These are phyloP conservation scores for Rugonectria rugulosa DNA, from an alignment of 2,329 filamentous ascomycete genomes.

Conservation along the genomic window DNA sequence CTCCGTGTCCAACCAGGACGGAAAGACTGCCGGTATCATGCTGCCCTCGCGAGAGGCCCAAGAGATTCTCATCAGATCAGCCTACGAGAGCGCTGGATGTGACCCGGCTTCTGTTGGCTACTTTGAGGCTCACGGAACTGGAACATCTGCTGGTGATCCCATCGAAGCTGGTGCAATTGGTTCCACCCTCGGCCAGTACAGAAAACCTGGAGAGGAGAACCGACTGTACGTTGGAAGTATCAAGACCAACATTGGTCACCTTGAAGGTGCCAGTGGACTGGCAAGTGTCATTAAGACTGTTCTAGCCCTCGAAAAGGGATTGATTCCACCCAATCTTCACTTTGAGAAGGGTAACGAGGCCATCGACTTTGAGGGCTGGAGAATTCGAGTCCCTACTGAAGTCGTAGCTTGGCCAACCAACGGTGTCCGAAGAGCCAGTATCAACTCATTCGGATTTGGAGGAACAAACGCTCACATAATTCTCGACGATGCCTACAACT, in stretches of 20 bases:
- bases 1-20: conserved; percentile 49
- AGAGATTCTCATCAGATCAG: conserved; percentile 39
- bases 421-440: conserved; percentile 19
- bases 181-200: conserved; percentile 1
- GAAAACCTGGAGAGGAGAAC: not conserved
- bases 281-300: conserved; percentile 38
- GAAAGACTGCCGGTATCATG: conserved; percentile 48
- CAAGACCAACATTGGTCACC: conserved; percentile 51
- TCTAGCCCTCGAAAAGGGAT: conserved; percentile 30
- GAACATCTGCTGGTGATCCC: conserved; percentile 30
- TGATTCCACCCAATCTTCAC: conserved; percentile 36
- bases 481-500: conserved; percentile 26
- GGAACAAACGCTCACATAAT: conserved; percentile 40
- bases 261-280: conserved; percentile 34
- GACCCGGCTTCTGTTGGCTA: conserved; percentile 29
- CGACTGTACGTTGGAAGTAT: conserved; percentile 51
- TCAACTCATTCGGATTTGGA: conserved; percentile 42
- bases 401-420: conserved; percentile 21
- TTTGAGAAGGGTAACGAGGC: conserved; percentile 30
- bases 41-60: conserved; percentile 45
- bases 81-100: conserved; percentile 37
- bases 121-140: conserved; percentile 34
- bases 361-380: conserved; percentile 38
- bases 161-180: conserved; percentile 16
- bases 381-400: conserved; percentile 28